Base-by-base conservation (phyloP, 495 filamentous ascomycete species). In the Cercophora newfieldiana region DNA sequence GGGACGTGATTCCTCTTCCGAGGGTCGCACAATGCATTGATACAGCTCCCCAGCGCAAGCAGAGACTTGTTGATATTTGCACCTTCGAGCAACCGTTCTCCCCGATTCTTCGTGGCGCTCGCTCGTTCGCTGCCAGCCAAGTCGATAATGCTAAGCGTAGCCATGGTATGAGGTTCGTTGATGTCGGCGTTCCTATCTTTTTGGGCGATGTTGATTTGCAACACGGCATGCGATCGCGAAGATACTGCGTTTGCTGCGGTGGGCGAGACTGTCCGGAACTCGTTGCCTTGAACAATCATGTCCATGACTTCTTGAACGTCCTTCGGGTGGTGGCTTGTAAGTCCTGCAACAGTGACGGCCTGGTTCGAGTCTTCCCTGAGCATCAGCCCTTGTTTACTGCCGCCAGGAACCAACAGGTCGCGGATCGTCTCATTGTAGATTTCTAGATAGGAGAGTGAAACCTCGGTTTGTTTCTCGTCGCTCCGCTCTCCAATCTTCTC, bases 391-490 rank as follows among this genome's bases (percentile, higher is more conserved):
- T 87, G 85, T 76, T 97, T 98, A 75, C 89, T 90, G 31, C 90
- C 91, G 26, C 91, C 91, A 4, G 91, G 90, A 21, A 96, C 89
- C 12, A 99, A 85, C 69, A 99, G 79, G 77, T 99, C 95, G 48
- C 95, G 90, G 66, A 99, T 99, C 0, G 94, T 98, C 77, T 99
- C 95, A 73, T 99, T 99, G 82, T 99, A 99, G 54, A 99, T 99
- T 74, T 99, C 95, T 18, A 99, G 86, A 75, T 98, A 99, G 0
- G 94, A 97, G 12, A 99, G 88, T 0, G 93, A 92, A 33, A 99
- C 77, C 71, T 97, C 93, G 19, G 93, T 94, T 18, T 88, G 82
- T 73, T 98, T 98, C 64, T 97, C 93, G 58, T 87, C 85, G 47
- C 87, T 88, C 47, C 90, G 79, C 47, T 97, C 96, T n/a, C 84